Percentiles rank a stretch among this genome's conserved stretches.
Conservation (phyloP, 164 flowering plant species). For the Vitis rotundifolia region DNA sequence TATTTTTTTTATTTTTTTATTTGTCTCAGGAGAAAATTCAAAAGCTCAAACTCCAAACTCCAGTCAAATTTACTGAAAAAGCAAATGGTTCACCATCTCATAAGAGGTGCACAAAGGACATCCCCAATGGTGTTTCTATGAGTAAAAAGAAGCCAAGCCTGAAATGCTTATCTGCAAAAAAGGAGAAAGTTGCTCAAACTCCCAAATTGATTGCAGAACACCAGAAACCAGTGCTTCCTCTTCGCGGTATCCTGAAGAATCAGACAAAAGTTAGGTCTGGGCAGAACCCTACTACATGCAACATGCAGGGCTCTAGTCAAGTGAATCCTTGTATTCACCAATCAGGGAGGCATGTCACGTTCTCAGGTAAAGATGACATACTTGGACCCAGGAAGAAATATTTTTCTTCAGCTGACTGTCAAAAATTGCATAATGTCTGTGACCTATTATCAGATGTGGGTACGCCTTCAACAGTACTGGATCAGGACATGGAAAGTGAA, state of each 20-base stretch:
- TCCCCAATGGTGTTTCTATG: slow-evolving; percentile 10
- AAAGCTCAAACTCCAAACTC: slow-evolving; percentile 22
- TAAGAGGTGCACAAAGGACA: slow-evolving; percentile 23
- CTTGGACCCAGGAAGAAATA: slow-evolving; percentile 26
- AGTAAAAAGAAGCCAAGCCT: slow-evolving; percentile 18
- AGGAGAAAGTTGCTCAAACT: slow-evolving; percentile 18
- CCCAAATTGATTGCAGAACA: slow-evolving; percentile 15
- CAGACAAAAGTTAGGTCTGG: slow-evolving; percentile 19
- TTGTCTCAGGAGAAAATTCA: slow-evolving; percentile 27
- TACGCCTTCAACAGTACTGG: slow-evolving; percentile 17
- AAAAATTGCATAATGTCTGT: slow-evolving; percentile 1
- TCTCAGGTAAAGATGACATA: slow-evolving; percentile 42
- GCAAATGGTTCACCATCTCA: slow-evolving; percentile 12
- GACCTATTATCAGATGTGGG: slow-evolving; percentile 22
- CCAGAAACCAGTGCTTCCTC: slow-evolving; percentile 22
- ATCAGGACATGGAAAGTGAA: slow-evolving; percentile 9
- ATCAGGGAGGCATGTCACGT: slow-evolving; percentile 42
- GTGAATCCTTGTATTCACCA: slow-evolving; percentile 12
- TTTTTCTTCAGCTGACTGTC: slow-evolving; percentile 13
- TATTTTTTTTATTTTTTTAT: background rate
- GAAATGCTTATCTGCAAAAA: slow-evolving; percentile 17
- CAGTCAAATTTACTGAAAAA: slow-evolving; percentile 13
- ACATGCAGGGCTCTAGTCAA: slow-evolving; percentile 8
- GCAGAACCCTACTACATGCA: slow-evolving; percentile 22
- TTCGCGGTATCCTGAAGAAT: slow-evolving; percentile 47